A percentile compares a stretch with the other conserved stretches of the same genome.
Conservation (phyloP, 371 early-diverging fungal species). For the Chytridiales sp. region DNA sequence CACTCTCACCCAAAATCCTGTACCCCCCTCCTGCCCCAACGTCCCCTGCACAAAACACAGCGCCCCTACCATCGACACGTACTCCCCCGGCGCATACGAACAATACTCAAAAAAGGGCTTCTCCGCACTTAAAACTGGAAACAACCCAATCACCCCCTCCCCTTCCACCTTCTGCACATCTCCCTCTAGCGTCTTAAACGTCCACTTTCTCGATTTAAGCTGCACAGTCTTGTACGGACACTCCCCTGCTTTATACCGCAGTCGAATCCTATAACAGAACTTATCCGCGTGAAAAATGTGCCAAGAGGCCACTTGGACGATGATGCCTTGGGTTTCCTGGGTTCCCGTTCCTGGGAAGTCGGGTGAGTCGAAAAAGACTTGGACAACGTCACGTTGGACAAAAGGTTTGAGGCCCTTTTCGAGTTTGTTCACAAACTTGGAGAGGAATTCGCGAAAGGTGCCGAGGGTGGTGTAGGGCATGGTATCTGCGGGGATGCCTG, state of each 20-base stretch:
- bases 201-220: constrained; percentile 15
- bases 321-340: too few species aligned
- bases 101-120: constrained; percentile 19
- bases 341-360: too few species aligned
- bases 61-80: constrained; percentile 16
- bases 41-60: constrained; percentile 12
- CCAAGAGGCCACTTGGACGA: too few species aligned
- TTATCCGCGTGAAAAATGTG: too few species aligned
- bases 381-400: too few species aligned
- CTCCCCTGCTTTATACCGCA: constrained; percentile 9
- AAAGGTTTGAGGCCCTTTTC: too few species aligned
- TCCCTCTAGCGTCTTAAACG: constrained; percentile 8
- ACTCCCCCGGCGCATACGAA: constrained; percentile 23
- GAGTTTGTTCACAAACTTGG: too few species aligned
- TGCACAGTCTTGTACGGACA: constrained; percentile 14
- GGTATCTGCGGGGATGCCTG: too few species aligned
- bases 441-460: too few species aligned
- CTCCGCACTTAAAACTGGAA: constrained; percentile 10
- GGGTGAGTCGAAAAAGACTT: too few species aligned
- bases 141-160: constrained; percentile 24
- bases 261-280: constrained; percentile 17
- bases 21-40: neutral
- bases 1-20: too few species aligned
- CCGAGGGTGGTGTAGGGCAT: too few species aligned
- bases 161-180: constrained; percentile 6